Base-by-base conservation (phyloP, 2,329 filamentous ascomycete genomes). In the Clarireedia paspali region DNA sequence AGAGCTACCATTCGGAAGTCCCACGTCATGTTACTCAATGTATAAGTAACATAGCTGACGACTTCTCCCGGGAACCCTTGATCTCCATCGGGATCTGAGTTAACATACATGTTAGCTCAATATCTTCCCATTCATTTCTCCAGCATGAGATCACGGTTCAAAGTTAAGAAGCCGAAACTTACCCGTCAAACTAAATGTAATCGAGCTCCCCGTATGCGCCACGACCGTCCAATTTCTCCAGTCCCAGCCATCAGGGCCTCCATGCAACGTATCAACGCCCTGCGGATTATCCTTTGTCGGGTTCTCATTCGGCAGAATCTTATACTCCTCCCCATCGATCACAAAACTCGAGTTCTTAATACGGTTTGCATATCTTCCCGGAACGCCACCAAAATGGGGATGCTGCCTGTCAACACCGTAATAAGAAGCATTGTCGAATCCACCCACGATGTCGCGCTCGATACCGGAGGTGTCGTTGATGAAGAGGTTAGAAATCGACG, bases 11-110 rank as follows among this genome's bases (percentile, higher is more conserved):
- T 89, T 71, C 82, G 85, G 64, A 90, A 77, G 66, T 88, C 78
- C 86, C 87, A 91, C 48, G 82, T 80, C 68, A 78, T 75, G 27
- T 83, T 80, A 4, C 75, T 76, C 51, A 91, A 70, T 0, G 84
- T 85, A 71, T 91, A 92, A 4, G 87, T 90, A 59, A 90, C 77
- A 69, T 87, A 83, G 57, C 84, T 84, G 50, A 88, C 72, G 5
- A 92, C 87, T 69, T 89, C 83, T 55, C 88, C 88, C 0, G 88
- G 88, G 72, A 92, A 91, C 40, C 88, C 88, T 70, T 88, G 77
- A 67, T 86, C 79, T 62, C 86, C 87, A 68, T 87, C 87, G 0
- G 81, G 77, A 66, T 92, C 53, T 55, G 26, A 2, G 24, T 12
- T 23, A 7, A 7, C 6, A 15, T 12, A 23, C 12, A 14, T 1